A percentile compares a stretch with the other conserved stretches of the same genome.
These are phyloP conservation scores for Amniculicola lignicola DNA, from an alignment of 495 filamentous ascomycete genomes.

Conservation along the genomic window DNA sequence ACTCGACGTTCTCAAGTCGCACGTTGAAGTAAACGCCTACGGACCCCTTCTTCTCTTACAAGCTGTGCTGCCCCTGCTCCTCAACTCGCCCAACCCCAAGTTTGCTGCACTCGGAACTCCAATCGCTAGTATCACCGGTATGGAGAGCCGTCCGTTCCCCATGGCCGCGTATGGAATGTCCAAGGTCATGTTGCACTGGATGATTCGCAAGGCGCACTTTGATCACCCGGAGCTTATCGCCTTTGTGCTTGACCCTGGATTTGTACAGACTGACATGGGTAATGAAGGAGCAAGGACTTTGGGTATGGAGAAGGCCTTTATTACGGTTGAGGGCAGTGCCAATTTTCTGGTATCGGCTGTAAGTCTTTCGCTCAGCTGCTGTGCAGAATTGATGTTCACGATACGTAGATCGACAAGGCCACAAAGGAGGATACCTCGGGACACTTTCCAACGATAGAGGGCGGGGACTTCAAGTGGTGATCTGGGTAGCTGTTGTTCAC, in stretches of 20 bases:
- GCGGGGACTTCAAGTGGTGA: not conserved
- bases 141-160: not conserved
- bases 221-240: conserved; percentile 40
- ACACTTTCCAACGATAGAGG: not conserved
- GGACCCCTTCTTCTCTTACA: not conserved
- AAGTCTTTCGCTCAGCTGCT: too few species aligned
- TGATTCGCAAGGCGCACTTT: conserved; percentile 43
- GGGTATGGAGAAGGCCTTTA: conserved; percentile 14
- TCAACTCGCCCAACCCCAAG: not conserved
- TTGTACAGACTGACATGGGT: conserved; percentile 24
- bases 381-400: too few species aligned
- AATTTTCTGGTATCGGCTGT: not conserved
- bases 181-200: conserved; percentile 45
- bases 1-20: not conserved
- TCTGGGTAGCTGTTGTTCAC: too few species aligned
- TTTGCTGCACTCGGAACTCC: not conserved
- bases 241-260: conserved; percentile 45
- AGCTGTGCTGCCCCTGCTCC: not conserved
- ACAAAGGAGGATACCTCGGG: not conserved
- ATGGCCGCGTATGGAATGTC: conserved; percentile 41
- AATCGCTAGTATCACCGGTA: not conserved
- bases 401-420: not conserved
- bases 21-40: not conserved
- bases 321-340: conserved; percentile 12
- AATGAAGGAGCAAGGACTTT: conserved; percentile 5